Conservation (phyloP, 139 green algal genomes). For the Chlamydomonas sp. region DNA sequence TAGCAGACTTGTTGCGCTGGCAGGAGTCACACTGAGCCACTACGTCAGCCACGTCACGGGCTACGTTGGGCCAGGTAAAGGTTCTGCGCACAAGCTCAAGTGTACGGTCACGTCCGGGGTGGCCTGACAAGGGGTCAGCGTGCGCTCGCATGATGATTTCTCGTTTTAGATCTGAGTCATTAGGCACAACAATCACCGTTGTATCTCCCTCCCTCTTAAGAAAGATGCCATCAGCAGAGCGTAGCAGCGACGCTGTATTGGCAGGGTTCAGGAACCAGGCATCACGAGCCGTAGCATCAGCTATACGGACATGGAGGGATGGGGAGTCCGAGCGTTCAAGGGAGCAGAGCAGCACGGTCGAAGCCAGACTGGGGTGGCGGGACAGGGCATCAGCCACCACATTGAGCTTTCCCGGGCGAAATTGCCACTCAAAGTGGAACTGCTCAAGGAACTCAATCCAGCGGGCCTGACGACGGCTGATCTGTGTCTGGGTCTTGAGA, state of each 20-base stretch:
- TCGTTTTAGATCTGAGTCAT: too few species aligned
- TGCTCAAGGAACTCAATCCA: too few species aligned
- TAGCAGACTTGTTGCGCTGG: conserved; percentile 41
- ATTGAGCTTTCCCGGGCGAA: background rate
- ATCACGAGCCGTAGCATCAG: too few species aligned
- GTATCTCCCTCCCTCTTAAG: too few species aligned
- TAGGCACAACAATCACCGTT: too few species aligned
- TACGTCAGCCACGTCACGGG: conserved; percentile 17
- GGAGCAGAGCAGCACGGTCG: too few species aligned
- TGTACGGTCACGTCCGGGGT: conserved; percentile 26
- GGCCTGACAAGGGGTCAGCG: background rate
- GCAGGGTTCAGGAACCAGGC: too few species aligned
- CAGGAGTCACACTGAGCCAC: conserved; percentile 44
- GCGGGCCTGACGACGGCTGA: background rate
- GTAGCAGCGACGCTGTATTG: too few species aligned
- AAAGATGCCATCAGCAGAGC: too few species aligned
- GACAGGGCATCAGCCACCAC: conserved; percentile 7
- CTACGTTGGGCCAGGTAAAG: conserved; percentile 34
- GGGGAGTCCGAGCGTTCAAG: too few species aligned
- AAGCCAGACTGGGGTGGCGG: background rate
- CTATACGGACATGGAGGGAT: too few species aligned
- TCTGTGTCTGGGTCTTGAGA: background rate
- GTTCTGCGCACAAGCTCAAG: background rate
- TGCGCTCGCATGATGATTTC: background rate
- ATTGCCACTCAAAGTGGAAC: background rate